Evolutionary conservation across 352 stramenopile genomes (phyloP), one percentile per base, ranked within the genome.

Genomic region (Globisporangium paroecandrum): DNA sequence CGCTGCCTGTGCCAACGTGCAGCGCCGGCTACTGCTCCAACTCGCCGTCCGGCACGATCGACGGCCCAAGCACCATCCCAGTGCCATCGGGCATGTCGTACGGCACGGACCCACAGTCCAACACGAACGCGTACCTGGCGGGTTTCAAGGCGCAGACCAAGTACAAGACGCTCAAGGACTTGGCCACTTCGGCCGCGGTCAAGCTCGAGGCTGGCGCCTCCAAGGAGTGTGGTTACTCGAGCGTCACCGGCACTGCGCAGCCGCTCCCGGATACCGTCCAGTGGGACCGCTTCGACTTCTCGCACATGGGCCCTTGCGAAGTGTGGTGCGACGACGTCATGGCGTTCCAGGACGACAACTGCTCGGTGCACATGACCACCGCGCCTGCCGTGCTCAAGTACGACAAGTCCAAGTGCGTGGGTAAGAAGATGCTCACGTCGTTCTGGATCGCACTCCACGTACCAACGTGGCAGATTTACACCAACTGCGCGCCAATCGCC

Each of bases 111-210:
- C 63, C 64, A 9, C 36, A 59, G 34, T 63, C 66, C 41, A 79
- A 76, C 70, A 57, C 67, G 25, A 54, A 69, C 41, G 65, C 73
- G 43, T 79, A 69, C 64, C 65, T 57, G 18, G 66, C 62, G 36
- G 73, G 64, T 0, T 75, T 79, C 63, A 75, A 77, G 59, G 20
- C 58, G 13, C 54, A 59, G 57, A 71, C 56, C 47, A 68, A 63
- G 58, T 88, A 85, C 68, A 88, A 76, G 58, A 75, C 76, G 20
- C 69, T 88, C 36, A 79, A 80, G 46, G 78, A 86, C 0, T 72
- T 86, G 13, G 69, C 78, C 29, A 58, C 75, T 4, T 69, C 77
- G 41, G 76, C 81, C 34, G 78, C 75, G 0, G 66, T 77, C 53
- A 71, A 73, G 58, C 61, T 74, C 29, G 75, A 73, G 41, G 65